Evolutionary conservation across 495 filamentous ascomycete genomes (phyloP).

Genomic region (Lophiotrema nucula): DNA sequence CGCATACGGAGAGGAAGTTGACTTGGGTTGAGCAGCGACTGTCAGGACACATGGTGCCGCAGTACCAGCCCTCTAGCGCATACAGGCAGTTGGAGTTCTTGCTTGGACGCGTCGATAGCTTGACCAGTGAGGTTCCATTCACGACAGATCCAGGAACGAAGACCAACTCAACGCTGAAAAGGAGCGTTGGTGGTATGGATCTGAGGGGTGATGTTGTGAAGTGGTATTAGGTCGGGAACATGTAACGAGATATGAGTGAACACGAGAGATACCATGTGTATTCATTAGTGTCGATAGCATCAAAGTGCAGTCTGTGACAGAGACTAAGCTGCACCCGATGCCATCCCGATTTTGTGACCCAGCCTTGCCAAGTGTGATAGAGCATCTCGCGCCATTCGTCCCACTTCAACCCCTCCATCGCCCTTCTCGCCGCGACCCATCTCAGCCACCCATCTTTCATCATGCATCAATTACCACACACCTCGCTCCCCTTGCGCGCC

Average conservation of each 20-base stretch:
- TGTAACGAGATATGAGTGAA: neutral
- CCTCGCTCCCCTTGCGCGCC: too few relatives aligned
- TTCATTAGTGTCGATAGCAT: too few relatives aligned
- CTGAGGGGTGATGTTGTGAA: neutral
- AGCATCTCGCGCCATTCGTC: too few relatives aligned
- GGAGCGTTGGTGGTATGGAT: neutral
- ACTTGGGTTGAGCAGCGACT: slow-evolving; percentile 39
- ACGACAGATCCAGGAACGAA: slow-evolving; percentile 5
- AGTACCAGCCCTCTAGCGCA: slow-evolving; percentile 39
- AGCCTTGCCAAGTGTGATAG: too few relatives aligned
- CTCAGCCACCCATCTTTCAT: too few relatives aligned
- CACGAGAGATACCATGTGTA: too few relatives aligned
- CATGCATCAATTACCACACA: too few relatives aligned
- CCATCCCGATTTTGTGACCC: too few relatives aligned
- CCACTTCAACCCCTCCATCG: too few relatives aligned
- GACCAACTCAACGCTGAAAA: neutral
- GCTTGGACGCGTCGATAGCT: slow-evolving; percentile 39
- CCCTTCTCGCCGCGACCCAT: too few relatives aligned
- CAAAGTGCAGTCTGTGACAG: too few relatives aligned
- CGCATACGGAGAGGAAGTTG: slow-evolving; percentile 41
- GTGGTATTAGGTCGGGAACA: neutral
- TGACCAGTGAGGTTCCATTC: slow-evolving; percentile 22
- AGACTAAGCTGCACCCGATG: too few relatives aligned
- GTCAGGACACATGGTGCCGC: slow-evolving; percentile 41
- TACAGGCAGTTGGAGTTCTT: slow-evolving; percentile 63